Base-by-base conservation (phyloP, 257 asterid genomes). In the Rauvolfia tetraphylla region DNA sequence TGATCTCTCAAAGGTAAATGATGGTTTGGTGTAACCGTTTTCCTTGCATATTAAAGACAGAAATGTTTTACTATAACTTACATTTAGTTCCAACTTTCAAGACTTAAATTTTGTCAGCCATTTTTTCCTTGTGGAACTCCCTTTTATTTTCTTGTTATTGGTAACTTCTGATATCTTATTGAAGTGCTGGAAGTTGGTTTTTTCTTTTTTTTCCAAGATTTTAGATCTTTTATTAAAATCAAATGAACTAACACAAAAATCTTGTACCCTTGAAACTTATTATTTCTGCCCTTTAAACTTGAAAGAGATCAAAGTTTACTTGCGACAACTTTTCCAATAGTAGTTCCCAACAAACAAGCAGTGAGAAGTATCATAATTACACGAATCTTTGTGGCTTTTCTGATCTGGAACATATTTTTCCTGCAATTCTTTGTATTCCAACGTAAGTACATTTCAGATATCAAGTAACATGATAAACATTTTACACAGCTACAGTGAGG, bases 1-100 rank as follows among this genome's bases (percentile, higher is more conserved):
- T 75, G 29, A 82, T 79, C 79, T 86, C 93, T 79, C 91, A 85
- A 80, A 89, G 96, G 98, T 90, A 87, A 36, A 76, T 53, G 72
- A 18, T 76, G 58, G 3, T 7, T 68, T 59, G 25, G 6, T 58
- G 11, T 0, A 27, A 33, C 67, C 31, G 22, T 46, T 23, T n/a
- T 66, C 48, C 63, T 25, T 12, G 62, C 15, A 23, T 3, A 11
- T 63, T 42, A 29, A 22, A 57, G 66, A 33, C 44, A 13, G 29
- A 12, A 22, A 29, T 46, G 36, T 7, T 41, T 9, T 74, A 22
- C 5, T 42, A 27, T 29, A 27, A 27, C 67, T 33, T 6, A 15
- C 27, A 5, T 34, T 29, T 48, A 38, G 9, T 23, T 33, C 68
- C 25, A 15, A 61, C 27, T 46, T 1, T 38, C 39, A 25, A 36